These are phyloP conservation scores for Camelina neglecta DNA, from an alignment of 345 rosid species.

Conservation along the genomic window DNA sequence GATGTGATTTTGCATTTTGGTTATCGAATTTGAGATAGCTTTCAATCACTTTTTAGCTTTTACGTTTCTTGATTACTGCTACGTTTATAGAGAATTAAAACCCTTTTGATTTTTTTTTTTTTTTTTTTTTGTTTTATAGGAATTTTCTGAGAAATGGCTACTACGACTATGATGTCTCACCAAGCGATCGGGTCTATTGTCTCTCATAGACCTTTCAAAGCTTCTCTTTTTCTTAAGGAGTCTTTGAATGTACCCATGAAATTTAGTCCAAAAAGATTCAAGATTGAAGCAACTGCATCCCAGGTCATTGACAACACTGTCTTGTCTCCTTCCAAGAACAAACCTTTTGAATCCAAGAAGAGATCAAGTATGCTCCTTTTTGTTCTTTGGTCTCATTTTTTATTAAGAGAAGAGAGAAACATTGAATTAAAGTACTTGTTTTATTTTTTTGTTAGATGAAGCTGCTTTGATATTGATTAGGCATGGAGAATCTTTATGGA, in stretches of 20 bases:
- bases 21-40: conserved; percentile 2
- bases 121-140: background rate
- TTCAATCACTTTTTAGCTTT: conserved; percentile 10
- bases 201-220: conserved; percentile 42
- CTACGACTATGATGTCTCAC: conserved; percentile 57
- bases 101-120: too few relatives aligned
- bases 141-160: conserved; percentile 53
- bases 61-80: background rate
- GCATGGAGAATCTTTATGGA: conserved; percentile 99
- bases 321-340: conserved; percentile 55
- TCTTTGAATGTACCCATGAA: conserved; percentile 48
- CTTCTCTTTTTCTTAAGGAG: conserved; percentile 42
- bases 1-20: background rate
- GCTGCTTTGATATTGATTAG: conserved; percentile 87
- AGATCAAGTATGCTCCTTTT: conserved; percentile 60
- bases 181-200: conserved; percentile 59
- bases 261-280: conserved; percentile 40
- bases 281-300: conserved; percentile 62
- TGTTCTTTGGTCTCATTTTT: background rate
- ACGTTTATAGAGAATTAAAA: background rate
- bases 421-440: background rate
- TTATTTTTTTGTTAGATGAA: conserved; percentile 54
- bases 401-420: background rate
- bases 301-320: conserved; percentile 60
- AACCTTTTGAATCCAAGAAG: conserved; percentile 50